Conservation (phyloP, 2,329 filamentous ascomycete species). For the Ascochyta pisi region DNA sequence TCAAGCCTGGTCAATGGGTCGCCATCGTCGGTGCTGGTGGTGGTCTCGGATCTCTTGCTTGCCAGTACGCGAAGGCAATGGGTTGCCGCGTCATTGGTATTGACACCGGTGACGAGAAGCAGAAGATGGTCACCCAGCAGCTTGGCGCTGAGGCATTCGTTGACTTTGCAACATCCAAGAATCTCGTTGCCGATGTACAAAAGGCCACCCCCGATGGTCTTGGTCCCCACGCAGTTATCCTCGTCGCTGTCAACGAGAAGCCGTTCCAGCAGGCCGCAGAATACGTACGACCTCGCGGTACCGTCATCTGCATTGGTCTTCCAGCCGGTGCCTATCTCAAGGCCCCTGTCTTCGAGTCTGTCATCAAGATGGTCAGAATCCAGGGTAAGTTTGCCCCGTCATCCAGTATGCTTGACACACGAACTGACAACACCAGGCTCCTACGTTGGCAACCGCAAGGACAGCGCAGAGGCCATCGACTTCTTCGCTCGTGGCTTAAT, state of each 20-base stretch:
- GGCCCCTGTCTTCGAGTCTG: constrained; percentile 88
- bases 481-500: constrained; percentile 87
- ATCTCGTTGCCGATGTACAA: constrained; percentile 85
- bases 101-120: constrained; percentile 84
- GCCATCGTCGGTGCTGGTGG: constrained; percentile 88
- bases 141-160: constrained; percentile 77
- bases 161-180: constrained; percentile 78
- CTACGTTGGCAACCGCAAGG: constrained; percentile 91
- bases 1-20: constrained; percentile 75
- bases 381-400: constrained; percentile 53
- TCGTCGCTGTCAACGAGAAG: constrained; percentile 86
- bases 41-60: constrained; percentile 78
- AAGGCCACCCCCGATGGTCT: constrained; percentile 78
- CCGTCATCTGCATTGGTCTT: constrained; percentile 87
- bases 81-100: constrained; percentile 81
- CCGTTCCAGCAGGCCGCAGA: constrained; percentile 93
- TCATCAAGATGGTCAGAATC: constrained; percentile 89
- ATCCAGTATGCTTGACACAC: constrained; percentile 60
- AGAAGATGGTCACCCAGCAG: constrained; percentile 66
- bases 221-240: constrained; percentile 84
- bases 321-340: constrained; percentile 77
- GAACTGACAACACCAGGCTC: constrained; percentile 11
- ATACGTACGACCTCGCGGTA: constrained; percentile 83
- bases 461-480: constrained; percentile 86
- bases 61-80: constrained; percentile 93